Evolutionary conservation across 495 filamentous ascomycete species (phyloP), one percentile per base, ranked within the genome.

Genomic region (Penicillium soppii): DNA sequence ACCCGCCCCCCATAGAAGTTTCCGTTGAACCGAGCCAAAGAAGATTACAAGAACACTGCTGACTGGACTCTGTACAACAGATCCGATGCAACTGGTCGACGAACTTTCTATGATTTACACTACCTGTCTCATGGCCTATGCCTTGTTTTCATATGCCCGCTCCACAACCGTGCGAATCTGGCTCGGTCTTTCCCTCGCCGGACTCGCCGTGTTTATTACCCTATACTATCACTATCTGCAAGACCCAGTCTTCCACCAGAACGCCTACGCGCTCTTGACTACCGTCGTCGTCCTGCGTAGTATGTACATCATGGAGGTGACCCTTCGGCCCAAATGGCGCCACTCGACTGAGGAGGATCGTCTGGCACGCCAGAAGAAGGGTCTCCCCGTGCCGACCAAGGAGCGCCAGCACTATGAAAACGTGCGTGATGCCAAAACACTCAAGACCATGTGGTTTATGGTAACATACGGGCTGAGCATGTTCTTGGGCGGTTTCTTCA

Each of bases 51-150:
- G 35, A 16, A 13, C 42, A 43, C 32, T 30, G 22, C 62, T 70
- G 38, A 63, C 64, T 33, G 43, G 32, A 13, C 21, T 9, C 9
- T 2, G 7, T 20, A 12, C 6, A 40, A 47, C 66, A 96, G 91
- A 98, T 70, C 90, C 91, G 2, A 96, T 96, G 94, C 94, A 98
- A 64, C 82, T 97, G 13, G 87, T 97, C 27, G 94, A 98, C 61
- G 94, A 98, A 70, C 80, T 97, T 7, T 89, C 86, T 52, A 97
- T 97, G 94, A 96, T 98, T 23, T 97, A 98, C 65, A 96, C 92
- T 1, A 95, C 92, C 7, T 95, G 88, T 56, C 69, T 96, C n/a
- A 95, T 96, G 87, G 85, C 77, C 67, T 95, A 87, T 67, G 90
- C 90, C 12, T 88, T 89, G 16, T 94, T 96, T 66, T 84, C 87